Evolutionary conservation across 352 stramenopile species (phyloP), one percentile per base, ranked within the genome.

Genomic region (Peronospora destructor): DNA sequence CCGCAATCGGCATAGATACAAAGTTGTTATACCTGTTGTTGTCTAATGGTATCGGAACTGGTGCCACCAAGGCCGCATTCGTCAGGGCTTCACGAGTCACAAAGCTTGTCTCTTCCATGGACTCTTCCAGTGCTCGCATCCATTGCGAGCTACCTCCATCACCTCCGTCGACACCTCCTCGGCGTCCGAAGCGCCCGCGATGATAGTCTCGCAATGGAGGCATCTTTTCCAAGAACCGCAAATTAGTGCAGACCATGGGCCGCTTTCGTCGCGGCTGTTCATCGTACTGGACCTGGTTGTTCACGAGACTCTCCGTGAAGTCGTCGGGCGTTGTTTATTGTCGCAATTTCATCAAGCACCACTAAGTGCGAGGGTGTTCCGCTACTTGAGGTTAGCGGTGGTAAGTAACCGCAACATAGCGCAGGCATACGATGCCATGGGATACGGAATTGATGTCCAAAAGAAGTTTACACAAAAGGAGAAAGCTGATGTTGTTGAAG

Each of bases 351-450:
- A 78, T 12, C 38, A 56, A 6, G 58, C 68, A 2, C 75, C 76
- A 10, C 39, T 91, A 12, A 77, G 73, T 19, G 73, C 74, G 29
- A 57, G 74, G 1, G 73, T 91, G 36, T 88, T 87, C 50, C 77
- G 76, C 34, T 74, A 78, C 42, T 59, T 91, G 43, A 61, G 75
- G 7, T 44, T 87, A 13, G 68, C 58, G 0, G 63, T 81, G 12
- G 80, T 91, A 26, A 78, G 73, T 0, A 91, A 91, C 59, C 59
- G 73, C 49, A 91, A 88, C 56, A 54, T 91, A 42, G 74, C 75
- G 16, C 53, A 62, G 8, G 77, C 85, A 9, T 85, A 73, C 41
- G 73, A 88, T 28, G 61, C 66, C 26, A 73, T 91, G 61, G 75
- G 75, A 8, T 89, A 85, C 61, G 63, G 66, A 14, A 30, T 41